Percentiles rank a stretch among this genome's conserved stretches.
Evolutionary conservation across 768 basidiomycete species (phyloP).

Genomic region (Termitomyces sp.): DNA sequence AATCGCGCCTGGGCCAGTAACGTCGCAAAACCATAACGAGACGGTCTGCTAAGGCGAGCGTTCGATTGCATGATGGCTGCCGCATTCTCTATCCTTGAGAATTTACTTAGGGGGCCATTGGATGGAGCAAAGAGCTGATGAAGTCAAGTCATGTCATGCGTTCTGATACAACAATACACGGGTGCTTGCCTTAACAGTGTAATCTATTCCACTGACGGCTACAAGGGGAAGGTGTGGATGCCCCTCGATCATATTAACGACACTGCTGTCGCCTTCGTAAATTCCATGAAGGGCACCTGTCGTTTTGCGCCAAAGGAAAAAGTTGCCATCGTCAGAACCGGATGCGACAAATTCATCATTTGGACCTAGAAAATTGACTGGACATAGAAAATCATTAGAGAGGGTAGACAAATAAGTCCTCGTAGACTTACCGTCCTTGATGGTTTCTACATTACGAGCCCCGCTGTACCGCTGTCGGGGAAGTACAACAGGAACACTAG

Average conservation of each 20-base stretch:
- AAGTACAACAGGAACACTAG: constrained; percentile 49
- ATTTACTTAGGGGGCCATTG: constrained; percentile 34
- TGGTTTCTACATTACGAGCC: constrained; percentile 74
- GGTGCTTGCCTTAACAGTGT: constrained; percentile 68
- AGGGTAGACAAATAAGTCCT: background rate
- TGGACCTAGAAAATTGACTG: constrained; percentile 84
- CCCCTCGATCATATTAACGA: constrained; percentile 86
- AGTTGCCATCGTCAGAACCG: constrained; percentile 85
- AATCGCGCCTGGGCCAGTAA: constrained; percentile 22
- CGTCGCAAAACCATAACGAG: constrained; percentile 23
- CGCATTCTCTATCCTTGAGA: constrained; percentile 53
- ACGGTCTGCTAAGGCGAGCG: constrained; percentile 26
- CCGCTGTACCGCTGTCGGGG: constrained; percentile 67
- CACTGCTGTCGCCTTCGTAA: constrained; percentile 76
- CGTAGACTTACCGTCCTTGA: constrained; percentile 73
- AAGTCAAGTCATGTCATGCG: constrained; percentile 1
- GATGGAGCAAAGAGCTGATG: constrained; percentile 65
- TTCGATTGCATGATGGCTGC: constrained; percentile 58
- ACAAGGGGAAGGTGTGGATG: constrained; percentile 78
- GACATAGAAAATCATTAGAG: background rate
- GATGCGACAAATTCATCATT: constrained; percentile 74
- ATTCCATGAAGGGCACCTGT: constrained; percentile 65
- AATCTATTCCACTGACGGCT: constrained; percentile 87
- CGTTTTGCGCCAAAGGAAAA: constrained; percentile 82
- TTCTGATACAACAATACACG: background rate